Evolutionary conservation across 768 basidiomycete genomes (phyloP), one percentile per base, ranked within the genome.

Genomic region (Agrocybe pediades): DNA sequence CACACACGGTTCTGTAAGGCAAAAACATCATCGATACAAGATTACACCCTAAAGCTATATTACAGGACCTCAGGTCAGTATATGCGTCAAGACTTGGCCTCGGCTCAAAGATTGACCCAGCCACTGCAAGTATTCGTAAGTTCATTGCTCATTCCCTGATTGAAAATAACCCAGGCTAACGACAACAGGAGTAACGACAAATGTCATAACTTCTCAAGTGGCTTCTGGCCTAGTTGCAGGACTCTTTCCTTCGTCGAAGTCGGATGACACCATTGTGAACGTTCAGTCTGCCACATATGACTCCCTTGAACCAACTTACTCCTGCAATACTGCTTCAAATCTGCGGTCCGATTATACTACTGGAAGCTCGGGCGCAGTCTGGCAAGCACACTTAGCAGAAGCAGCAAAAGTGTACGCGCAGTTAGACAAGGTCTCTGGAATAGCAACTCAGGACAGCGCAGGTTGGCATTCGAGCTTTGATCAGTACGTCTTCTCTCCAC

Each of bases 401-500:
- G 72, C 76, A 0, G 65, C 71, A 2, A 45, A 58, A n/a, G 56
- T 81, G 6, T 80, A 78, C 47, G 67, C 67, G 1, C 68, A 72
- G 40, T 59, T 81, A 20, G 79, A 81, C 56, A 60, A 58, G 1
- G 69, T 81, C 4, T 77, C 77, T 0, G 79, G 80, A 6, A 77
- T 73, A 33, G 57, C 66, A 2, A 59, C 55, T 4, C 51, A 65
- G 1, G 79, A 82, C 62, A 66, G 57, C 9, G 74, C 60, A 2
- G 79, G 79, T 2, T 82, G 80, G 80, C 80, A 82, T 62, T 53
- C 60, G 16, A 77, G 74, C 36, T 79, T 81, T 56, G 79, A 81
- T 58, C 79, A 81, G 79, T 80, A 41, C 46, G 75, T 66, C 13
- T 16, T 40, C 30, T 44, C n/a, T 46, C 5, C 11, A 33, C 41